Percentiles rank a stretch among this genome's conserved stretches.
Conservation (phyloP, 2,329 filamentous ascomycete species). For the Alternaria infectoria region DNA sequence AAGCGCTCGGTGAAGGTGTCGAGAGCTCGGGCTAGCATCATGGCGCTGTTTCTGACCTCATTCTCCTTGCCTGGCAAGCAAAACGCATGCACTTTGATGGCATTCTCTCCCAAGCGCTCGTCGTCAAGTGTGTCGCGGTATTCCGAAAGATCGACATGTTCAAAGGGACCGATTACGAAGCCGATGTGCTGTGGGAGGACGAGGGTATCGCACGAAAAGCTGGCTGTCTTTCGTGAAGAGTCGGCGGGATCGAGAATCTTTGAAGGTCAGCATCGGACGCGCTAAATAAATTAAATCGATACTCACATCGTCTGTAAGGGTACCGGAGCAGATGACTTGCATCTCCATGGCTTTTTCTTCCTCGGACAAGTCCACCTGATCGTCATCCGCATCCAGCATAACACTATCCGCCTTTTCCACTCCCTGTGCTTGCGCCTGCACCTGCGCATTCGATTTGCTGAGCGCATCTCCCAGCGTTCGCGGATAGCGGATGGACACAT, state of each 20-base stretch:
- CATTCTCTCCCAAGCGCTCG: slow-evolving; percentile 85
- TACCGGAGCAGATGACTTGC: slow-evolving; percentile 88
- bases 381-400: slow-evolving; percentile 45
- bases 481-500: slow-evolving; percentile 84
- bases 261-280: slow-evolving; percentile 11
- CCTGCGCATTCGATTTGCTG: slow-evolving; percentile 43
- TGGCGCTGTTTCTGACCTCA: slow-evolving; percentile 85
- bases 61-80: slow-evolving; percentile 83
- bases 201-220: slow-evolving; percentile 72
- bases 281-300: background rate
- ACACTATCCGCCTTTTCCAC: slow-evolving; percentile 40
- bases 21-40: slow-evolving; percentile 81
- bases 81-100: slow-evolving; percentile 87
- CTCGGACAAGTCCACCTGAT: slow-evolving; percentile 61
- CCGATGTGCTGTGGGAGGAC: slow-evolving; percentile 88
- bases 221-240: slow-evolving; percentile 83
- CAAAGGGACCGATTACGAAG: slow-evolving; percentile 93
- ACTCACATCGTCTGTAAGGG: slow-evolving; percentile 76
- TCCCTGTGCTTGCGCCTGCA: slow-evolving; percentile 23
- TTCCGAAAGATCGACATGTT: slow-evolving; percentile 87
- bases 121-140: slow-evolving; percentile 91
- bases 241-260: slow-evolving; percentile 74
- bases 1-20: slow-evolving; percentile 90
- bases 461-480: slow-evolving; percentile 81
- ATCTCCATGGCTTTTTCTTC: slow-evolving; percentile 90